Conservation (phyloP, 352 stramenopile species). For the Globisporangium middletonii region DNA sequence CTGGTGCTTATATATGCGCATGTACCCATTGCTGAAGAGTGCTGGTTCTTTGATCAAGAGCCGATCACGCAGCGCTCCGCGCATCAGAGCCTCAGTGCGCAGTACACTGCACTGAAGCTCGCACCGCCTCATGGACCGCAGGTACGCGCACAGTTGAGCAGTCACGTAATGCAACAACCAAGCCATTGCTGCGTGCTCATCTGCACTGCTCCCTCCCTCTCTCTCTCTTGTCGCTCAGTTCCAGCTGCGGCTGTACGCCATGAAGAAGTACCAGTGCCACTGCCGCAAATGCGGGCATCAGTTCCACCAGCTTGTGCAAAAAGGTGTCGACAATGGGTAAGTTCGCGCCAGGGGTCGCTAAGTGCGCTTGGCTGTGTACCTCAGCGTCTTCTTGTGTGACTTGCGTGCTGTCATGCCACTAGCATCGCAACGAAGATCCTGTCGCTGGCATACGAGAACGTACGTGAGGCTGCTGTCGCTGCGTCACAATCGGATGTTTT, state of each 20-base stretch:
- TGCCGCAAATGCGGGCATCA: slow-evolving; percentile 52
- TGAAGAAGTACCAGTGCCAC: slow-evolving; percentile 78
- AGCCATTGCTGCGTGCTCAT: background rate
- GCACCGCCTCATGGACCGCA: slow-evolving; percentile 69
- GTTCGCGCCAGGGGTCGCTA: slow-evolving; percentile 1
- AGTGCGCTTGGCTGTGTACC: background rate
- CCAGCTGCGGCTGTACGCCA: slow-evolving; percentile 78
- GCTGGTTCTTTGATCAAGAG: slow-evolving; percentile 86
- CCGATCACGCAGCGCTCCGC: slow-evolving; percentile 31
- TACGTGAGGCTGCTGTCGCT: slow-evolving; percentile 15
- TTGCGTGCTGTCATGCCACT: background rate
- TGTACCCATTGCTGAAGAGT: slow-evolving; percentile 39
- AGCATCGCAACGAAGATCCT: slow-evolving; percentile 87
- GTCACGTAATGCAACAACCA: background rate
- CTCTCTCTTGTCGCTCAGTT: slow-evolving; percentile 33
- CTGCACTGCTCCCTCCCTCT: too few species aligned
- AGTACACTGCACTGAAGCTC: slow-evolving; percentile 69
- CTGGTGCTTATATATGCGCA: background rate
- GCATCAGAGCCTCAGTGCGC: slow-evolving; percentile 25
- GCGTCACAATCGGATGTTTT: background rate
- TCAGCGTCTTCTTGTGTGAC: background rate
- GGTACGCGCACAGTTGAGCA: slow-evolving; percentile 15
- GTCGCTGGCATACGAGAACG: slow-evolving; percentile 80
- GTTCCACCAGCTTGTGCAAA: slow-evolving; percentile 78
- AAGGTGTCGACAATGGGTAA: slow-evolving; percentile 86